phyloP scores from a whole-genome alignment of 768 basidiomycete genomes.

The Crucibulum laeve region DNA sequence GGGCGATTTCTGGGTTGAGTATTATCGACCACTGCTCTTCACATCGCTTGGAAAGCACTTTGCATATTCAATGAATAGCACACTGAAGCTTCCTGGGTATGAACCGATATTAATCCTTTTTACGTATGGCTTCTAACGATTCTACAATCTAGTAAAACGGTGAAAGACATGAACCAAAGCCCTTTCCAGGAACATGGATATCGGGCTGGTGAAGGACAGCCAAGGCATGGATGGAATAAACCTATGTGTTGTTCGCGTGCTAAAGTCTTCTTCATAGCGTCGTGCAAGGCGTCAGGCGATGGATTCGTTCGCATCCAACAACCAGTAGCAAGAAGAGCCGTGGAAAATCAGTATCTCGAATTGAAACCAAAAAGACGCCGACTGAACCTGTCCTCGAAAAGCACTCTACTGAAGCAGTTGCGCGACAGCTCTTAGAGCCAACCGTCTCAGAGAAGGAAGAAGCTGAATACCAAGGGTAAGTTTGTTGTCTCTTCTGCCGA shows the following conservation, averaged over 20 bases:
- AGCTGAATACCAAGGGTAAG: constrained; percentile 69
- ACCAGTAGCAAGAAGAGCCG: constrained; percentile 34
- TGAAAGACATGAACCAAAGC: constrained; percentile 63
- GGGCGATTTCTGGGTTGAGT: constrained; percentile 85
- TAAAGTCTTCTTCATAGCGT: constrained; percentile 36
- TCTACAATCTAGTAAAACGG: constrained; percentile 51
- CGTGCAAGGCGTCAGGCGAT: constrained; percentile 74
- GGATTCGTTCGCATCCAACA: constrained; percentile 60
- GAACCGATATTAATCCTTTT: constrained; percentile 14
- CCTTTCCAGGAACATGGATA: constrained; percentile 68
- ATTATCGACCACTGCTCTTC: constrained; percentile 81
- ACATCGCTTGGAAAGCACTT: constrained; percentile 87
- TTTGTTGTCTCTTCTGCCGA: constrained; percentile 1
- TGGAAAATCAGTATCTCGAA: constrained; percentile 28
- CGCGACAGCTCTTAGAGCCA: constrained; percentile 55
- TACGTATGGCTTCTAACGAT: constrained; percentile 1
- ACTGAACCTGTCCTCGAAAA: constrained; percentile 29
- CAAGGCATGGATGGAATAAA: constrained; percentile 19
- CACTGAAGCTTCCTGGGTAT: constrained; percentile 77
- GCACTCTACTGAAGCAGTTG: constrained; percentile 56
- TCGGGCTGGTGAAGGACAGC: constrained; percentile 25
- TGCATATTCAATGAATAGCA: constrained; percentile 90
- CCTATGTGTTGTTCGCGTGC: background rate
- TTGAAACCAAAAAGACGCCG: constrained; percentile 28
- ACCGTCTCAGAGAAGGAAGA: constrained; percentile 60